These are phyloP conservation scores for Besnoitia besnoiti DNA, from an alignment of 169 alveolate species.

Conservation along the genomic window DNA sequence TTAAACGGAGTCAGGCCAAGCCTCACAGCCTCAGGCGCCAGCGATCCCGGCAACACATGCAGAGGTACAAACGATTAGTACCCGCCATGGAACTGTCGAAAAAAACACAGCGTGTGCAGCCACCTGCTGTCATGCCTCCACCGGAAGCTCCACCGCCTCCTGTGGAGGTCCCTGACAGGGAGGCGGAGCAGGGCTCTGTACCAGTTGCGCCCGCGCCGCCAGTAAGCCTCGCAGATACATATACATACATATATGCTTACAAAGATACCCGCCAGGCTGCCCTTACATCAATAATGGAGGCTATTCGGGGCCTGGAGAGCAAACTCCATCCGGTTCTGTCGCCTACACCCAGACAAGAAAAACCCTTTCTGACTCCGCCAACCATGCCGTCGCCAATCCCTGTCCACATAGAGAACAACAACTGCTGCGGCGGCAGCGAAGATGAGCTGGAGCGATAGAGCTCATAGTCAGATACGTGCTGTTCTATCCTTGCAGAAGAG, in stretches of 20 bases:
- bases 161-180: not conserved
- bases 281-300: not conserved
- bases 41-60: not conserved
- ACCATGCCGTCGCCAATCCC: not conserved
- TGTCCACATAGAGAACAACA: not conserved
- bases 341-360: not conserved
- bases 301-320: not conserved
- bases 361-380: not conserved
- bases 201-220: not conserved
- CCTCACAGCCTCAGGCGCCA: not conserved
- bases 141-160: not conserved
- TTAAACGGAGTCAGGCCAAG: not conserved
- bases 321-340: not conserved
- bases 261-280: not conserved
- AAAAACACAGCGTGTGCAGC: not conserved
- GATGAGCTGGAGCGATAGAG: no score
- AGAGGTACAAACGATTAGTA: not conserved
- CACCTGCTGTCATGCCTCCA: not conserved
- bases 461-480: no score
- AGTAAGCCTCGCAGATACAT: not conserved
- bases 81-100: not conserved
- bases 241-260: not conserved
- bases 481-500: no score
- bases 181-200: conserved; percentile 20
- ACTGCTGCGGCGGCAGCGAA: not conserved